Conservation (phyloP, 2,329 filamentous ascomycete species). For the Ophiosphaerella herpotricha region DNA sequence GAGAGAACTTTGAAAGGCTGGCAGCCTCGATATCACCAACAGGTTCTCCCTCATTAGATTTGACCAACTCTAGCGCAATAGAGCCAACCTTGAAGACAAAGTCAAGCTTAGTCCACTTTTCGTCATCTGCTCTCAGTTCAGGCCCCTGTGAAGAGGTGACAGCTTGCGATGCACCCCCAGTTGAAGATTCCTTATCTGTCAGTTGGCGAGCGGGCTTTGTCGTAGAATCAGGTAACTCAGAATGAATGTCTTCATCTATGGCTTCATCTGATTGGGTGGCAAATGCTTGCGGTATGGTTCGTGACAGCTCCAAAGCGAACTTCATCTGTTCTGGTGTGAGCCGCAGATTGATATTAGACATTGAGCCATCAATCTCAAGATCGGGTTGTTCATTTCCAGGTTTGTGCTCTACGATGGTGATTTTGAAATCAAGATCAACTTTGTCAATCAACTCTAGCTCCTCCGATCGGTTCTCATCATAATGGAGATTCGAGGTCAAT, state of each 20-base stretch:
- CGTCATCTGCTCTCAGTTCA: constrained; percentile 69
- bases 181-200: constrained; percentile 43
- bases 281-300: constrained; percentile 86
- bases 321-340: constrained; percentile 91
- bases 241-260: constrained; percentile 71
- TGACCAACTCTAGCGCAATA: constrained; percentile 84
- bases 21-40: constrained; percentile 77
- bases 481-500: constrained; percentile 87
- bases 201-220: constrained; percentile 55
- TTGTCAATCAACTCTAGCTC: constrained; percentile 97
- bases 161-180: constrained; percentile 52
- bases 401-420: constrained; percentile 89
- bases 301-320: constrained; percentile 84
- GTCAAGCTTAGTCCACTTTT: constrained; percentile 91
- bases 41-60: constrained; percentile 74
- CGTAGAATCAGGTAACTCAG: constrained; percentile 68
- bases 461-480: constrained; percentile 71
- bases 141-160: constrained; percentile 58
- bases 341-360: constrained; percentile 90
- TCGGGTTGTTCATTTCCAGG: constrained; percentile 79
- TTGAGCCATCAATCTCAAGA: constrained; percentile 84
- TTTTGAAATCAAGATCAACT: constrained; percentile 89
- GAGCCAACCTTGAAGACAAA: constrained; percentile 87
- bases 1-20: constrained; percentile 89
- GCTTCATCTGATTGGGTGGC: constrained; percentile 71